phyloP scores from a whole-genome alignment of 2,329 filamentous ascomycete species.

The Tolypocladium amazonense region DNA sequence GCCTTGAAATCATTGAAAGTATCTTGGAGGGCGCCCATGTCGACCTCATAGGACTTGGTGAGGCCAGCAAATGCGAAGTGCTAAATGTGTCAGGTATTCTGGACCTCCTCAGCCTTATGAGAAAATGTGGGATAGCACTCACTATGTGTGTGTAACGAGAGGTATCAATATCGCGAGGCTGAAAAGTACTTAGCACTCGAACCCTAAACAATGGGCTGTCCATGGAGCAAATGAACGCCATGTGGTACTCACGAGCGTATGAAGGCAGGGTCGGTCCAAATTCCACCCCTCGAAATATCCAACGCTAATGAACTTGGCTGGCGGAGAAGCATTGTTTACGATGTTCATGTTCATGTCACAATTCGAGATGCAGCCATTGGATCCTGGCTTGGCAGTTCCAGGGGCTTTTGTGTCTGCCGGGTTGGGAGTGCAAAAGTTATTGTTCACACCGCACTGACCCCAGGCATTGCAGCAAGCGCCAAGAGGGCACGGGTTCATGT shows the following conservation, averaged over 20 bases:
- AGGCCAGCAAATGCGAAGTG: constrained; percentile 25
- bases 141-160: constrained; percentile 17
- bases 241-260: neutral
- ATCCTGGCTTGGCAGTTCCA: constrained; percentile 20
- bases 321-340: constrained; percentile 6
- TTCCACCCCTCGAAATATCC: constrained; percentile 11
- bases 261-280: constrained; percentile 1
- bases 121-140: neutral
- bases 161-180: constrained; percentile 4
- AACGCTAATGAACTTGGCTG: constrained; percentile 4
- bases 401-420: constrained; percentile 18
- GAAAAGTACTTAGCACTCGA: neutral
- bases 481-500: constrained; percentile 18
- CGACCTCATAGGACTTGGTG: constrained; percentile 8
- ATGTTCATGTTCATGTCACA: constrained; percentile 15
- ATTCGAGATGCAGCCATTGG: constrained; percentile 17
- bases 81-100: neutral
- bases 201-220: neutral
- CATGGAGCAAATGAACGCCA: neutral
- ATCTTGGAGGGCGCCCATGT: constrained; percentile 8
- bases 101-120: neutral
- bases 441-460: constrained; percentile 29
- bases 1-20: constrained; percentile 11
- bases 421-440: constrained; percentile 24
- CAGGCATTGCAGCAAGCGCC: constrained; percentile 21